These are phyloP conservation scores for Saturnispora quitensis DNA, from an alignment of 805 yeast species.

Conservation along the genomic window DNA sequence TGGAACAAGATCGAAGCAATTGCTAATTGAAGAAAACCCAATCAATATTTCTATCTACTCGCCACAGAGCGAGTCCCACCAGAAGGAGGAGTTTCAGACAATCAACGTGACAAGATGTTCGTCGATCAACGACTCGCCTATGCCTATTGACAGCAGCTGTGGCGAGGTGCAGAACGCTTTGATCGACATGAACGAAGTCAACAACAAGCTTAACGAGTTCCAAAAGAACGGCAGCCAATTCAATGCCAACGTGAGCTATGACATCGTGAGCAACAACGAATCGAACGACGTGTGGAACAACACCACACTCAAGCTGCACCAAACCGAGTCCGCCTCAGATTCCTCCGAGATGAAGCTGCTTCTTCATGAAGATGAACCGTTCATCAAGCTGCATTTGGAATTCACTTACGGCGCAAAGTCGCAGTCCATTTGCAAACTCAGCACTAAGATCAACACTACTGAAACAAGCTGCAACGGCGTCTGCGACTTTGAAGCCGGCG, in stretches of 20 bases:
- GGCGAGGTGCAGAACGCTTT: not conserved
- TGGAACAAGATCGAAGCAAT: not conserved
- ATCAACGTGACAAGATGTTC: not conserved
- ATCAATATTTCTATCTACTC: not conserved
- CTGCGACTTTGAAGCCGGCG: conserved; percentile 5
- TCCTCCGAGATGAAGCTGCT: conserved; percentile 3
- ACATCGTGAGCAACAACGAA: not conserved
- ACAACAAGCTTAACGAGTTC: not conserved
- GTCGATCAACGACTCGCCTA: not conserved
- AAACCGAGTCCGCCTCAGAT: not conserved
- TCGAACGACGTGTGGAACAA: not conserved
- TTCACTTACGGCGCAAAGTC: not conserved
- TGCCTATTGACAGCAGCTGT: not conserved
- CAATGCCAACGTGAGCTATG: not conserved
- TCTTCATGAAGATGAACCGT: conserved; percentile 19
- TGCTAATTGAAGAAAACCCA: not conserved
- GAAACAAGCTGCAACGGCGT: not conserved
- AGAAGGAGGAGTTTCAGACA: not conserved
- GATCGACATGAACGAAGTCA: not conserved
- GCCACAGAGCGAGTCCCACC: not conserved
- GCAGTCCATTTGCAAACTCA: conserved; percentile 4
- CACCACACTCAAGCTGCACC: not conserved
- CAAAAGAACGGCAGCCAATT: not conserved
- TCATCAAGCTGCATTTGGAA: conserved; percentile 15
- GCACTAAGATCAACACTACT: conserved; percentile 4